Percentiles rank a stretch among this genome's conserved stretches.
phyloP scores from a whole-genome alignment of 1,284 basidiomycete species.

The Malassezia furfur region DNA sequence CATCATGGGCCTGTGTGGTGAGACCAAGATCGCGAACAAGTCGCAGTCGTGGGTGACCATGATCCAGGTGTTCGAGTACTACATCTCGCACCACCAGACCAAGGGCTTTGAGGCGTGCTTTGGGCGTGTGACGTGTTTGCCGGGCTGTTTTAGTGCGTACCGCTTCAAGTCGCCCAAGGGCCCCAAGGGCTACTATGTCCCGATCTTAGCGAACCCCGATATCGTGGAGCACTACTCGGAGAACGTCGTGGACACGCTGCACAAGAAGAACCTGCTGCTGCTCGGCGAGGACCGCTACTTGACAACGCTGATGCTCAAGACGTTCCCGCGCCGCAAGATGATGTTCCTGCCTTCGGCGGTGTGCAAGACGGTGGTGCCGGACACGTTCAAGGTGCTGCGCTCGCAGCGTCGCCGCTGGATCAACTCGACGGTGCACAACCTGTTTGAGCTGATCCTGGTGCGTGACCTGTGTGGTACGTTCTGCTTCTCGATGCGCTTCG shows the following conservation, averaged over 20 bases:
- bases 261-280: constrained; percentile 52
- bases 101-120: constrained; percentile 51
- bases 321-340: constrained; percentile 53
- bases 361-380: constrained; percentile 52
- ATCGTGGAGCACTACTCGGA: constrained; percentile 53
- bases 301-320: constrained; percentile 52
- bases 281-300: constrained; percentile 52
- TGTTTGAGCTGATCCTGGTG: constrained; percentile 51
- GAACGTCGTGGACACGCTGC: constrained; percentile 51
- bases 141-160: constrained; percentile 52
- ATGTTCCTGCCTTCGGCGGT: constrained; percentile 51
- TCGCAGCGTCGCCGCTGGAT: constrained; percentile 52
- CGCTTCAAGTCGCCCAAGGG: constrained; percentile 52
- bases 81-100: constrained; percentile 94
- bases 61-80: constrained; percentile 79
- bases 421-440: constrained; percentile 52
- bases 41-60: constrained; percentile 52
- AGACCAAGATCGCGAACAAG: constrained; percentile 53
- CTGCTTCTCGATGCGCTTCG: constrained; percentile 52
- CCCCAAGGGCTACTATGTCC: constrained; percentile 51
- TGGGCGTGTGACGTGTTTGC: constrained; percentile 51
- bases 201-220: constrained; percentile 51
- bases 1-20: constrained; percentile 53
- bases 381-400: constrained; percentile 51
- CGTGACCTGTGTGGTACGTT: constrained; percentile 52